phyloP scores from a whole-genome alignment of 345 rosid genomes.

The Sisymbrium altissimum region DNA sequence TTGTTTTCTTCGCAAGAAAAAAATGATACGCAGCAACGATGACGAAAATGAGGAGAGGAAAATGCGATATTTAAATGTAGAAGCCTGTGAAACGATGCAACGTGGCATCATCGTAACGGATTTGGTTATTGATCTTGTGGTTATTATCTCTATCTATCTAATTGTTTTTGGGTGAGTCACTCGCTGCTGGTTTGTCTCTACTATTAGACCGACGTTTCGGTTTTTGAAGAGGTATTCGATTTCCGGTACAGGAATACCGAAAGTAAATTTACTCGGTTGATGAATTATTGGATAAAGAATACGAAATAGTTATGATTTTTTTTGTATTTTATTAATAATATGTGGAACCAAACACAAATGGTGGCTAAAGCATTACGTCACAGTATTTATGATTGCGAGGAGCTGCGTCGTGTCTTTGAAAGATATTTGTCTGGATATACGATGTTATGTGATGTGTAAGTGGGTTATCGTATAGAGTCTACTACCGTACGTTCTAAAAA shows the following conservation, averaged over 20 bases:
- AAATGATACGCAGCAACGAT: neutral
- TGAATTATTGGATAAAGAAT: neutral
- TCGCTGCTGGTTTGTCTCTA: neutral
- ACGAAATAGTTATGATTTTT: neutral
- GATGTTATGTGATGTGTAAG: too few relatives aligned
- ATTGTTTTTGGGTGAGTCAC: neutral
- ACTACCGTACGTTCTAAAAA: too few relatives aligned
- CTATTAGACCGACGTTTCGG: slow-evolving; percentile 13
- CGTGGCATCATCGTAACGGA: slow-evolving; percentile 19
- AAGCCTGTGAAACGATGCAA: neutral
- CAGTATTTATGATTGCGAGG: too few relatives aligned
- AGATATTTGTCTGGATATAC: too few relatives aligned
- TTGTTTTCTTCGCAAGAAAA: neutral
- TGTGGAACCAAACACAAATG: too few relatives aligned
- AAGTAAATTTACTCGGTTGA: neutral
- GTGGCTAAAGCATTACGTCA: too few relatives aligned
- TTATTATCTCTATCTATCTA: neutral
- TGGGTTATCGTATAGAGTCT: too few relatives aligned
- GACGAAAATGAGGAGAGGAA: neutral
- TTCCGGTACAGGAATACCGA: neutral
- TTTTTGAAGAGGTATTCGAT: slow-evolving; percentile 14
- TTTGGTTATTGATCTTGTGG: slow-evolving; percentile 1
- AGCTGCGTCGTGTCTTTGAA: too few relatives aligned
- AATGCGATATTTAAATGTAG: slow-evolving; percentile 4
- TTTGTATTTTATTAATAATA: too few relatives aligned